Conservation (phyloP, 306 rosid genomes). For the Acacia confusa region DNA sequence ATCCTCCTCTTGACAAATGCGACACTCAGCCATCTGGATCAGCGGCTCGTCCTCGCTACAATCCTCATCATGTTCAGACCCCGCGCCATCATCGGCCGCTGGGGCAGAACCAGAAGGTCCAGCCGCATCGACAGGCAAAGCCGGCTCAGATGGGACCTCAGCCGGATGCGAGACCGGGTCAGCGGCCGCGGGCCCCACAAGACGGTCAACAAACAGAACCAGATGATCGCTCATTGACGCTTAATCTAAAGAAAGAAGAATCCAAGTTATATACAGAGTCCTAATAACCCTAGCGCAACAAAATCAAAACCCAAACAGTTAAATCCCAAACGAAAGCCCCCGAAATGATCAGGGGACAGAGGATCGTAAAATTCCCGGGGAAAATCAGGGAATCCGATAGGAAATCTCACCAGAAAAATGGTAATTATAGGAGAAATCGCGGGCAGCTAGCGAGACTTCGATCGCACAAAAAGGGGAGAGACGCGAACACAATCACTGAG, state of each 20-base stretch:
- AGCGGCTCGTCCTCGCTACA: slow-evolving; percentile 50
- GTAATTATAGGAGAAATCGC: slow-evolving; percentile 4
- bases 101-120: slow-evolving; percentile 41
- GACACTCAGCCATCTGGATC: slow-evolving; percentile 71
- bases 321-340: neutral
- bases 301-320: neutral
- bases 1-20: slow-evolving; percentile 94
- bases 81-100: slow-evolving; percentile 9
- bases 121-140: neutral
- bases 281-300: neutral
- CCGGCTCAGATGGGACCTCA: slow-evolving; percentile 40
- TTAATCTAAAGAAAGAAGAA: neutral
- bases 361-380: slow-evolving; percentile 45
- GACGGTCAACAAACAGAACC: slow-evolving; percentile 70
- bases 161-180: slow-evolving; percentile 48
- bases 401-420: slow-evolving; percentile 35
- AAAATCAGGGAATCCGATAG: slow-evolving; percentile 24
- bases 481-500: neutral
- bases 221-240: slow-evolving; percentile 75
- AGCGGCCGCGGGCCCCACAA: slow-evolving; percentile 42
- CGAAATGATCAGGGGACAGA: slow-evolving; percentile 32
- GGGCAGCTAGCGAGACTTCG: neutral
- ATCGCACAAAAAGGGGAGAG: slow-evolving; percentile 25
- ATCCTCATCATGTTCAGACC: slow-evolving; percentile 28
- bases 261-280: neutral